Percentiles rank a stretch among this genome's conserved stretches.
phyloP scores from a whole-genome alignment of 2,329 filamentous ascomycete genomes.

The Colletotrichum cuscutae region DNA sequence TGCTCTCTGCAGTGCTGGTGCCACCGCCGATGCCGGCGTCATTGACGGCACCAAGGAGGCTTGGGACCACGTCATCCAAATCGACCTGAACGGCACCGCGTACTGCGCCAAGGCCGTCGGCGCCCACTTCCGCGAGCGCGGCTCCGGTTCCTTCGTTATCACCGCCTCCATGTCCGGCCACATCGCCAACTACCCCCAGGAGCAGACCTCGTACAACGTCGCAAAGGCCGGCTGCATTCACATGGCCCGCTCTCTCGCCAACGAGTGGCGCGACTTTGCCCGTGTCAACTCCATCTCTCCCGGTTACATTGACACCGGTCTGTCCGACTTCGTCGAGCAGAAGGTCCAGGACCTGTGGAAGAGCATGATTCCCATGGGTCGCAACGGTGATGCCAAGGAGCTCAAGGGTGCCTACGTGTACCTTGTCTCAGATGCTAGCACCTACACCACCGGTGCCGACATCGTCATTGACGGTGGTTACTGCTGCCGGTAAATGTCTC shows the following conservation, averaged over 20 bases:
- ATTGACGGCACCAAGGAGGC: slow-evolving; percentile 74
- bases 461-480: slow-evolving; percentile 80
- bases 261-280: slow-evolving; percentile 77
- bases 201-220: slow-evolving; percentile 75
- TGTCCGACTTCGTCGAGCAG: slow-evolving; percentile 71
- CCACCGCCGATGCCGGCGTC: slow-evolving; percentile 75
- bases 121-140: slow-evolving; percentile 71
- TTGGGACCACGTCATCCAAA: slow-evolving; percentile 72
- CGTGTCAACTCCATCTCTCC: slow-evolving; percentile 74
- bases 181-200: slow-evolving; percentile 76
- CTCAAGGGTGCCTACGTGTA: slow-evolving; percentile 84
- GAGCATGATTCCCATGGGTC: slow-evolving; percentile 78
- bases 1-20: slow-evolving; percentile 61
- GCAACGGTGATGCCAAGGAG: slow-evolving; percentile 75
- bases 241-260: slow-evolving; percentile 59
- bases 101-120: slow-evolving; percentile 76
- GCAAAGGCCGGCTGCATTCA: slow-evolving; percentile 67
- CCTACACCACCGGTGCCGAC: slow-evolving; percentile 79
- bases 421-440: slow-evolving; percentile 78
- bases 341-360: slow-evolving; percentile 79
- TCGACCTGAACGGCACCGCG: slow-evolving; percentile 75
- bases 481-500: slow-evolving; percentile 52
- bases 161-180: slow-evolving; percentile 78
- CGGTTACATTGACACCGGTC: slow-evolving; percentile 75
- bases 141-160: slow-evolving; percentile 73